Evolutionary conservation across 2,329 filamentous ascomycete genomes (phyloP), one percentile per base, ranked within the genome.

Genomic region (Venturia pyrina): DNA sequence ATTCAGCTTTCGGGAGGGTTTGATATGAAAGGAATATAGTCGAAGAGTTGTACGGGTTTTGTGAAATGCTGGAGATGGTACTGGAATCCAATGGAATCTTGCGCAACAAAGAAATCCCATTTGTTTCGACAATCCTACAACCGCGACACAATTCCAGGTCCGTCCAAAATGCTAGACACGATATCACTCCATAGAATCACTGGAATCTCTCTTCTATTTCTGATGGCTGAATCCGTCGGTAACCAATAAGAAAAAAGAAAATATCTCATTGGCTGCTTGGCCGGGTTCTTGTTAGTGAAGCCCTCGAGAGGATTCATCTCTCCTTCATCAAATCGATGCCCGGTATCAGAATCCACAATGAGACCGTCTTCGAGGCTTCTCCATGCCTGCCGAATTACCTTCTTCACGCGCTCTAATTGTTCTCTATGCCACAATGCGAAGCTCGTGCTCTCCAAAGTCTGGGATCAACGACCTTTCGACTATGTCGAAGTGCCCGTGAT

Each of bases 361-460:
- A 66, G 44, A 43, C 56, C 64, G 10, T 34, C 64, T 34, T 50
- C 28, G 11, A 56, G 56, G 10, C 57, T 66, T 41, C 43, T 62
- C 19, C 48, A 62, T 32, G 28, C 43, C 21, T 66, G 64, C 43
- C 83, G 87, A 67, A 87, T 93, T 71, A 93, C 90, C 0, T 80
- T 93, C 41, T 93, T 93, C 75, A 90, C 87, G 2, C 84, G 90
- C 53, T 79, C 85, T 44, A 87, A 87, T 67, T 93, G 90, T 74
- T 85, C 85, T 0, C 81, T 93, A 3, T 93, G 90, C 72, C 80
- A 81, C 28, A 81, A 87, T 63, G 89, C 89, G 6, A 89, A 87
- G 72, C 79, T 80, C 7, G 87, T 88, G 1, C 79, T 93, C 32
- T 87, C 86, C 3, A 79, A 85, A 11, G 87, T 92, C 10, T 88